A percentile compares a stretch with the other conserved stretches of the same genome.
Evolutionary conservation across 139 green algal genomes (phyloP).

Genomic region (Chloropicon primus): DNA sequence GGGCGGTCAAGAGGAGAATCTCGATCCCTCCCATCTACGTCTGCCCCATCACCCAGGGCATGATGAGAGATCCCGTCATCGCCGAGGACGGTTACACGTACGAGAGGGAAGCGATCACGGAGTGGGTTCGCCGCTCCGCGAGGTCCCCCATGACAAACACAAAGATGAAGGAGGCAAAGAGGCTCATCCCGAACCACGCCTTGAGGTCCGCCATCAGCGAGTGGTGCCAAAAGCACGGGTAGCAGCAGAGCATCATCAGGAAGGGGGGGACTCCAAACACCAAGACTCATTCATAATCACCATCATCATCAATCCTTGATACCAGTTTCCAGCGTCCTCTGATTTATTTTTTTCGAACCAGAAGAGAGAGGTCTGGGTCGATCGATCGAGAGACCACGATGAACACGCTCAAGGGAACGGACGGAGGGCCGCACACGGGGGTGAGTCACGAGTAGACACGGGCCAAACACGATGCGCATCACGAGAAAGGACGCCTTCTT

Average conservation of each 20-base stretch:
- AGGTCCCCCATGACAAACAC: conserved; percentile 46
- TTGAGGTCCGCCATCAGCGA: not conserved
- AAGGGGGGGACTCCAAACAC: too few relatives aligned
- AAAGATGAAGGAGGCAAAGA: not conserved
- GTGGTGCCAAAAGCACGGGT: not conserved
- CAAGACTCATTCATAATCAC: too few relatives aligned
- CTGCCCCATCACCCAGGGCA: conserved; percentile 26
- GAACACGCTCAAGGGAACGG: not conserved
- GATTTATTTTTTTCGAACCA: too few relatives aligned
- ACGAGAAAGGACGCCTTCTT: not conserved
- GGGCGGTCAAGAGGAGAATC: not conserved
- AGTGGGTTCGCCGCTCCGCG: conserved; percentile 30
- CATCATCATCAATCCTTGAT: too few relatives aligned
- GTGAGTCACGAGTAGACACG: too few relatives aligned
- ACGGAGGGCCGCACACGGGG: not conserved
- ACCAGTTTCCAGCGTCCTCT: too few relatives aligned
- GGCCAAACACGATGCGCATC: too few relatives aligned
- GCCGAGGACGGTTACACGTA: conserved; percentile 58
- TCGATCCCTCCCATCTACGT: conserved; percentile 11
- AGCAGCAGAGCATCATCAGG: not conserved
- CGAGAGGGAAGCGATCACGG: conserved; percentile 44
- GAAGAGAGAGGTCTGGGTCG: too few relatives aligned
- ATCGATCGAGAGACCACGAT: too few relatives aligned
- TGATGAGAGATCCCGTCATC: conserved; percentile 59
- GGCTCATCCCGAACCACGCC: not conserved